Evolutionary conservation across 441 rosid genomes (phyloP), one percentile per base, ranked within the genome.

Genomic region (Francoa sonchifolia): DNA sequence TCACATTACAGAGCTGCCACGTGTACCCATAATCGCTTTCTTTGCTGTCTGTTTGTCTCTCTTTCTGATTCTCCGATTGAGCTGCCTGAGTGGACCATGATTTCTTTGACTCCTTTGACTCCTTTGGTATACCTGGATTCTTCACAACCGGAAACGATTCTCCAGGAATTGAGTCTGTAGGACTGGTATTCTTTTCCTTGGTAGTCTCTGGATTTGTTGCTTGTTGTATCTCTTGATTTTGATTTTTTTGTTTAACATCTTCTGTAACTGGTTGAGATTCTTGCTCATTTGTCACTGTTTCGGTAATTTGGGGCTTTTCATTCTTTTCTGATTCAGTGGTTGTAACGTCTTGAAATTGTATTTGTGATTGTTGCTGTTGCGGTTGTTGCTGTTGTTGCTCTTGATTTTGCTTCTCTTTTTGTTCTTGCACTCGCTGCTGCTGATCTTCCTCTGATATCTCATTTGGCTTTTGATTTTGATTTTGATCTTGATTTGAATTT

Each of bases 1-100:
- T 85, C 17, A 50, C 71, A 36, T 90, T 85, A 26, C 98, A 90
- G n/a, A 85, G 55, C 29, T 31, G 66, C 96, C 98, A 90, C 4
- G 59, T 33, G 16, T 72, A 56, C 8, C 81, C 88, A 11, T 50
- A 31, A 7, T 37, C 44, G 52, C 37, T 51, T 28, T 57, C 69
- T 28, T 45, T 38, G 6, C 49, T 58, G 2, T 61, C 59, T 1
- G 68, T 54, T 46, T 57, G 62, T 52, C 96, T 78, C 64, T 76
- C 89, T 55, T 85, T 88, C 69, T 88, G 82, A 33, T 61, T 73
- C 33, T 74, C 74, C 1, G 96, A 89, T 55, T 85, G 87, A 12
- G 59, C 48, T 28, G 77, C 86, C 32, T 85, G 98, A 29, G 94
- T 82, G 33, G 67, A 57, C 93, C 93, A 89, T 8, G 81, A 54